A percentile compares a stretch with the other conserved stretches of the same genome.
Conservation (phyloP, 768 basidiomycete genomes). For the Boletus rubescentipes region DNA sequence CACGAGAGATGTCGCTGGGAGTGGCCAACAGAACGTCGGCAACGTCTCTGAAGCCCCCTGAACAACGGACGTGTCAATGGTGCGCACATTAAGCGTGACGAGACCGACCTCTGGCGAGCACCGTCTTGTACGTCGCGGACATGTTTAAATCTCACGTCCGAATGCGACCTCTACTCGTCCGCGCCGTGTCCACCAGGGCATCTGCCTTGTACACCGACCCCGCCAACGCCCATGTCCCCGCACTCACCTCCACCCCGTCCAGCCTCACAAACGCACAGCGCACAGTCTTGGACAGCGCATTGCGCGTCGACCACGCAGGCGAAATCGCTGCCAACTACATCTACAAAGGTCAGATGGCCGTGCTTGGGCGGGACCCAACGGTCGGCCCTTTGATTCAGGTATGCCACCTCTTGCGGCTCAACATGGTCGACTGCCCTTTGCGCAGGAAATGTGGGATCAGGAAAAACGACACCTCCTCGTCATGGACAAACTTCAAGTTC, state of each 20-base stretch:
- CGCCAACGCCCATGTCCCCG: conserved; percentile 34
- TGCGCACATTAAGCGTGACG: background rate
- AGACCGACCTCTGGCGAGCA: conserved; percentile 39
- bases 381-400: conserved; percentile 75
- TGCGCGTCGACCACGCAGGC: conserved; percentile 94
- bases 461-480: conserved; percentile 89
- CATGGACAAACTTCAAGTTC: conserved; percentile 80
- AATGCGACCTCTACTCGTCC: conserved; percentile 18
- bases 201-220: conserved; percentile 53
- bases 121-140: conserved; percentile 31
- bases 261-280: conserved; percentile 51
- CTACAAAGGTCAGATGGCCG: conserved; percentile 81
- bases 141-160: conserved; percentile 24
- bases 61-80: background rate
- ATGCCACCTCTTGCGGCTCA: background rate
- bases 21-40: conserved; percentile 51
- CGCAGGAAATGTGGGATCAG: conserved; percentile 96
- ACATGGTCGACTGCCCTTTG: conserved; percentile 2
- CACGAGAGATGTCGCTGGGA: conserved; percentile 52
- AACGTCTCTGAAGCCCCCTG: conserved; percentile 50
- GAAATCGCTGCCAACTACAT: conserved; percentile 97
- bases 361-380: conserved; percentile 59
- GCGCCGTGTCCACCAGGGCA: conserved; percentile 31
- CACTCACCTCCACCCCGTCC: conserved; percentile 54
- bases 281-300: conserved; percentile 55